phyloP scores from a whole-genome alignment of 768 basidiomycete genomes.

The Candolleomyces efflorescens region DNA sequence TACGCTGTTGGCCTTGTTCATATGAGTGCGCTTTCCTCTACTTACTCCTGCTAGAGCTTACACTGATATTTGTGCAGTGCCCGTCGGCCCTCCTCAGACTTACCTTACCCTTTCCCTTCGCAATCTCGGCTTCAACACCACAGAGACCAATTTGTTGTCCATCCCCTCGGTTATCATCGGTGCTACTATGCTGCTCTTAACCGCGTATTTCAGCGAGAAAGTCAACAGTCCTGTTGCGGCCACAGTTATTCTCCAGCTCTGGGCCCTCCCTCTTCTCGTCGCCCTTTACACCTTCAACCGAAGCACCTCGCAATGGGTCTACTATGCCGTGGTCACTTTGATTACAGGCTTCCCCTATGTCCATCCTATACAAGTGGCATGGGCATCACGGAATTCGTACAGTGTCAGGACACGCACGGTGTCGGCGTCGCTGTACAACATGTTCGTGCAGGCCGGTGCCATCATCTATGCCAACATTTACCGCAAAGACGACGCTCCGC shows the following conservation, averaged over 20 bases:
- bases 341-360: slow-evolving; percentile 55
- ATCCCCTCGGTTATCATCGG: slow-evolving; percentile 57
- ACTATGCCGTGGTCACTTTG: slow-evolving; percentile 49
- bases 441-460: slow-evolving; percentile 57
- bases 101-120: slow-evolving; percentile 64
- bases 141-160: slow-evolving; percentile 55
- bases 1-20: slow-evolving; percentile 54
- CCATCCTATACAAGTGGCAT: slow-evolving; percentile 49
- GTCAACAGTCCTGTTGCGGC: slow-evolving; percentile 54
- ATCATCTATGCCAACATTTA: slow-evolving; percentile 56
- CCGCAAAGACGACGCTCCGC: slow-evolving; percentile 42
- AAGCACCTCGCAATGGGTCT: slow-evolving; percentile 51
- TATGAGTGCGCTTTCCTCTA: slow-evolving; percentile 37
- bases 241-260: slow-evolving; percentile 51
- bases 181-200: slow-evolving; percentile 42
- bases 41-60: background rate
- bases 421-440: slow-evolving; percentile 55
- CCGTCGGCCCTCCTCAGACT: slow-evolving; percentile 52
- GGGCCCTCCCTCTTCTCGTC: slow-evolving; percentile 60
- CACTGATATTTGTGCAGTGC: slow-evolving; percentile 31
- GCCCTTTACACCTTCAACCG: slow-evolving; percentile 48
- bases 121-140: slow-evolving; percentile 59
- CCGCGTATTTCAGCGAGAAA: slow-evolving; percentile 49
- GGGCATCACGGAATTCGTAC: slow-evolving; percentile 58
- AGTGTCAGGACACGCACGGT: slow-evolving; percentile 52